Evolutionary conservation across 495 filamentous ascomycete genomes (phyloP).

Genomic region (Hypomontagnella submonticulosa): DNA sequence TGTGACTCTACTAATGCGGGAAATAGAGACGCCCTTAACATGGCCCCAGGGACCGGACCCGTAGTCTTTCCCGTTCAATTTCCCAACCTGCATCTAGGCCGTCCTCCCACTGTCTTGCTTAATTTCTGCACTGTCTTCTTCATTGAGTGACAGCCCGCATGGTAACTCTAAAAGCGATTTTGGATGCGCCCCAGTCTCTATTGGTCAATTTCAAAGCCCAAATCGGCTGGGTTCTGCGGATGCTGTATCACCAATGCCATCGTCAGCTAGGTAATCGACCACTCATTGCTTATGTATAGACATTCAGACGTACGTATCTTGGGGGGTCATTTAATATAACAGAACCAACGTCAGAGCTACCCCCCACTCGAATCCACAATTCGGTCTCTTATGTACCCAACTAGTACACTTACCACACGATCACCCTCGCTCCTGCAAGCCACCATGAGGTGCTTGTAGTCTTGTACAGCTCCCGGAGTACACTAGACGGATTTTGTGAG

Average conservation of each 20-base stretch:
- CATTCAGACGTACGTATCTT: constrained; percentile 26
- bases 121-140: constrained; percentile 17
- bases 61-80: constrained; percentile 19
- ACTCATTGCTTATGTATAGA: constrained; percentile 14
- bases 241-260: constrained; percentile 38
- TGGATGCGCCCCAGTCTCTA: constrained; percentile 7
- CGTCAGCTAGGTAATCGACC: constrained; percentile 19
- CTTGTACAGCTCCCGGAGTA: constrained; percentile 4
- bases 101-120: constrained; percentile 15
- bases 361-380: constrained; percentile 35
- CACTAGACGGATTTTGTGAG: constrained; percentile 15
- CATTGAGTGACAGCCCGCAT: constrained; percentile 11
- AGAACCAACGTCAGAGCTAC: constrained; percentile 16
- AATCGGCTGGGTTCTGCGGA: constrained; percentile 11
- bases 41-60: constrained; percentile 16
- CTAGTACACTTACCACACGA: constrained; percentile 26
- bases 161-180: not conserved
- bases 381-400: constrained; percentile 21
- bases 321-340: constrained; percentile 19
- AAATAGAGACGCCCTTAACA: constrained; percentile 19
- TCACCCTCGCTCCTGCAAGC: constrained; percentile 20
- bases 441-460: constrained; percentile 19
- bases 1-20: constrained; percentile 33
- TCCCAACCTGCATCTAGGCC: constrained; percentile 18
- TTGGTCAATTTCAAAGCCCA: constrained; percentile 28